A percentile compares a stretch with the other conserved stretches of the same genome.
Evolutionary conservation across 23 red algal species (phyloP).

Genomic region (Gracilaria gracilis): DNA sequence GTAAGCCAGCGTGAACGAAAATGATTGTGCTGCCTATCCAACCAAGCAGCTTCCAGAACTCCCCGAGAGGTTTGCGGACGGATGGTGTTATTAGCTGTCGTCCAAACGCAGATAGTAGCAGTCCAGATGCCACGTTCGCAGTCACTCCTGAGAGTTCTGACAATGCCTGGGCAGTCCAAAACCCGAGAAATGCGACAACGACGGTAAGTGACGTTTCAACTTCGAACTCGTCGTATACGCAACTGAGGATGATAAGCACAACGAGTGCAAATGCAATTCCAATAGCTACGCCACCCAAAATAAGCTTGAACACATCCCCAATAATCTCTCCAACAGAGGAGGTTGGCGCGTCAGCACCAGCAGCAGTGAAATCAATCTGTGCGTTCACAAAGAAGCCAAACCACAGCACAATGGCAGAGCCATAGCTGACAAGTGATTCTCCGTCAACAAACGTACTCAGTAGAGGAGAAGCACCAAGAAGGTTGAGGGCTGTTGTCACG

Average conservation of each 20-base stretch:
- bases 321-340: conserved; percentile 52
- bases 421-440: conserved; percentile 92
- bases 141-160: conserved; percentile 87
- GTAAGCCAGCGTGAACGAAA: conserved; percentile 87
- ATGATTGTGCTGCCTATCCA: conserved; percentile 92
- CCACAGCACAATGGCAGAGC: conserved; percentile 88
- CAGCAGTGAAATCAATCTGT: not conserved
- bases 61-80: conserved; percentile 74
- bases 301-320: conserved; percentile 61
- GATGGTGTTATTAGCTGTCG: conserved; percentile 73
- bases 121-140: conserved; percentile 75
- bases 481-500: conserved; percentile 78
- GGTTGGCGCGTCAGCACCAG: not conserved
- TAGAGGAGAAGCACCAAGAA: conserved; percentile 64
- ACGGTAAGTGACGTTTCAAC: conserved; percentile 83
- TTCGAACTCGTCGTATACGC: conserved; percentile 83
- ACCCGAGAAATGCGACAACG: conserved; percentile 87
- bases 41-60: conserved; percentile 87
- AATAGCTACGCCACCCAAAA: conserved; percentile 75
- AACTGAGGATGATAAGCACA: conserved; percentile 57
- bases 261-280: conserved; percentile 87
- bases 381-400: conserved; percentile 79
- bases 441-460: conserved; percentile 88
- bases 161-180: conserved; percentile 88
- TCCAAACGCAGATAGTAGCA: conserved; percentile 78